Evolutionary conservation across 2,329 filamentous ascomycete species (phyloP), one percentile per base, ranked within the genome.

Genomic region (Gliomastix tumulicola): DNA sequence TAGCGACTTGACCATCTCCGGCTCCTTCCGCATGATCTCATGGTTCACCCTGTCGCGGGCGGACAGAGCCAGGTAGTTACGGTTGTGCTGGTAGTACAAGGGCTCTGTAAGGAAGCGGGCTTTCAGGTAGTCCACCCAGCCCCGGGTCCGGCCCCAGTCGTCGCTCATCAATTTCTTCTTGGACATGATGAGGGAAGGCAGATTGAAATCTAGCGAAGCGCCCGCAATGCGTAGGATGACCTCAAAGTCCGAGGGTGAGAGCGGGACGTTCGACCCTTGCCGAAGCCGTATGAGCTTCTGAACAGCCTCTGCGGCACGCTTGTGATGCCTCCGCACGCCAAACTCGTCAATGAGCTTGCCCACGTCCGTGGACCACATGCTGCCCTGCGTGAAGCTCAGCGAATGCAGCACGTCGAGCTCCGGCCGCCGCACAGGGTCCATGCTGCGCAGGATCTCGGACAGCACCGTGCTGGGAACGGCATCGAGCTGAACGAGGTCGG

Each of bases 361-460:
- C 27, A 65, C 44, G 20, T 62, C 53, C 2, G 64, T 63, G 36
- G 57, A 54, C 21, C 63, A 52, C 7, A 54, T 59, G 49, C 62
- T 69, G 45, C 54, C 68, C 12, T 47, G 39, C 4, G 56, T 45
- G 35, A 74, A 54, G 13, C 49, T 43, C 15, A 68, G 41, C 13
- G 64, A 60, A 23, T 67, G 50, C 10, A 60, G 57, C 4, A 65
- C 52, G 50, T 82, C 79, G 16, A 76, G 51, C 11, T 69, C 55
- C 16, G 57, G 51, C 15, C 77, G 56, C 17, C 56, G 49, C 5
- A 72, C 48, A 0, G 83, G 81, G 39, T 84, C 77, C 8, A 88
- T 56, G 6, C 69, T 65, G 22, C 70, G 68, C 21, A 89, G 54
- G 9, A 84, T 69, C 43, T 83, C 77, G 2, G 77, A 75, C 49